These are phyloP conservation scores for Candida albicans DNA, from an alignment of 1,139 yeast species.

Conservation along the genomic window DNA sequence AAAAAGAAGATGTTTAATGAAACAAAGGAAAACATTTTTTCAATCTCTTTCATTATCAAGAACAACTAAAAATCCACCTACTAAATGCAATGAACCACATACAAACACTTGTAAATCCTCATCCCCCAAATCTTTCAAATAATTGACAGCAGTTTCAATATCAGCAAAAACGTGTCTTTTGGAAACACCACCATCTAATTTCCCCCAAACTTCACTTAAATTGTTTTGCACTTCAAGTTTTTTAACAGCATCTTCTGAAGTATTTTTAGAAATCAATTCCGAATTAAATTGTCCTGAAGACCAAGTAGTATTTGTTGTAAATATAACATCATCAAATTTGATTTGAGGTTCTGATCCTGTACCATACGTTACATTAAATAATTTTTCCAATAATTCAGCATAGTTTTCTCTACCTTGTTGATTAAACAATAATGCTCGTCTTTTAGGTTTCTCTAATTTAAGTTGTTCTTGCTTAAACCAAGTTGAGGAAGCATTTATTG, in stretches of 20 bases:
- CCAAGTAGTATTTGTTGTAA: conserved; percentile 93
- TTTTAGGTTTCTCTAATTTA: conserved; percentile 17
- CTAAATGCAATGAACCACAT: conserved; percentile 90
- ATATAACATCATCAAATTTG: conserved; percentile 71
- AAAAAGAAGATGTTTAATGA: not conserved
- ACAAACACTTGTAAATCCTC: conserved; percentile 71
- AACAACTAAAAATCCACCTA: conserved; percentile 91
- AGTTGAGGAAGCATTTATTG: conserved; percentile 71
- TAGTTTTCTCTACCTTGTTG: conserved; percentile 91
- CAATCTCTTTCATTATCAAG: conserved; percentile 52
- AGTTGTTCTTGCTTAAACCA: conserved; percentile 60
- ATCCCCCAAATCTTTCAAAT: conserved; percentile 39
- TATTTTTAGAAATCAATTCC: conserved; percentile 83
- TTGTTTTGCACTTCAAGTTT: conserved; percentile 77
- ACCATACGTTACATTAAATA: conserved; percentile 42
- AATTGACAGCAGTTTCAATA: conserved; percentile 72
- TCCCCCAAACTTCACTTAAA: conserved; percentile 68
- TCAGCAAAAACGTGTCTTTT: conserved; percentile 57
- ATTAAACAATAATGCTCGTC: conserved; percentile 68
- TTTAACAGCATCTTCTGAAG: conserved; percentile 74
- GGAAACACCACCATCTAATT: conserved; percentile 41
- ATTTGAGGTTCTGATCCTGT: conserved; percentile 21
- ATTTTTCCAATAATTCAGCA: conserved; percentile 53
- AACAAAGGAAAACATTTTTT: too few species aligned
- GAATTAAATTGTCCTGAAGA: conserved; percentile 74